phyloP scores from a whole-genome alignment of 2,329 filamentous ascomycete species.

The Tothia fuscella region DNA sequence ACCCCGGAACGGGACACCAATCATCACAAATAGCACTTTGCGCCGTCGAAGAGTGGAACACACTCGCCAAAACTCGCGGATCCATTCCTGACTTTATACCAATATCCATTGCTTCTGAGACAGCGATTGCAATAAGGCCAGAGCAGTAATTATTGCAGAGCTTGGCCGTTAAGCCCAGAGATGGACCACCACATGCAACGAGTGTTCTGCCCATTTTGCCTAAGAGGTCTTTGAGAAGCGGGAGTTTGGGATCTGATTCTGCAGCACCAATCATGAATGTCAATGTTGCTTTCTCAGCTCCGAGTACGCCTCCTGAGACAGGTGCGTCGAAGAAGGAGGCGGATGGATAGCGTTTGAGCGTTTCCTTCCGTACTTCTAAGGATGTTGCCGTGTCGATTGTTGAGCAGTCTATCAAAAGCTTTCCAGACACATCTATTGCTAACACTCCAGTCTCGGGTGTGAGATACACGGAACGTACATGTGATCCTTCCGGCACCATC shows the following conservation, averaged over 20 bases:
- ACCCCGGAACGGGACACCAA: slow-evolving; percentile 40
- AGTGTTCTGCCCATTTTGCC: slow-evolving; percentile 41
- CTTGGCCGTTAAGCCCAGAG: slow-evolving; percentile 46
- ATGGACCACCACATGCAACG: slow-evolving; percentile 44
- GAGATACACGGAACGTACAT: slow-evolving; percentile 41
- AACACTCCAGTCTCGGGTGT: slow-evolving; percentile 32
- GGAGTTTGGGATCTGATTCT: slow-evolving; percentile 32
- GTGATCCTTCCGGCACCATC: slow-evolving; percentile 42
- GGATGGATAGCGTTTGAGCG: slow-evolving; percentile 24
- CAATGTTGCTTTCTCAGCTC: slow-evolving; percentile 39
- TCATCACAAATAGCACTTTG: slow-evolving; percentile 41
- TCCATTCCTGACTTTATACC: slow-evolving; percentile 47
- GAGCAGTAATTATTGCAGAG: slow-evolving; percentile 51
- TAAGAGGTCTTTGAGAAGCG: slow-evolving; percentile 33
- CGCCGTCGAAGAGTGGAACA: slow-evolving; percentile 40
- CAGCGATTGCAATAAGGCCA: slow-evolving; percentile 46
- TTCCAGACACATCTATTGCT: slow-evolving; percentile 28
- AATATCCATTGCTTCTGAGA: slow-evolving; percentile 47
- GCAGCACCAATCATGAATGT: slow-evolving; percentile 45
- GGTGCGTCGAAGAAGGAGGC: slow-evolving; percentile 42
- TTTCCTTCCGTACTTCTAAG: slow-evolving; percentile 32
- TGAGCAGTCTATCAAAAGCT: slow-evolving; percentile 42
- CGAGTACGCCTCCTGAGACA: slow-evolving; percentile 41
- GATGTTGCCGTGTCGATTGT: slow-evolving; percentile 44
- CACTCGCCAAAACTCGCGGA: slow-evolving; percentile 38